Base-by-base conservation (phyloP, 345 rosid genomes). In the Combretum micranthum region DNA sequence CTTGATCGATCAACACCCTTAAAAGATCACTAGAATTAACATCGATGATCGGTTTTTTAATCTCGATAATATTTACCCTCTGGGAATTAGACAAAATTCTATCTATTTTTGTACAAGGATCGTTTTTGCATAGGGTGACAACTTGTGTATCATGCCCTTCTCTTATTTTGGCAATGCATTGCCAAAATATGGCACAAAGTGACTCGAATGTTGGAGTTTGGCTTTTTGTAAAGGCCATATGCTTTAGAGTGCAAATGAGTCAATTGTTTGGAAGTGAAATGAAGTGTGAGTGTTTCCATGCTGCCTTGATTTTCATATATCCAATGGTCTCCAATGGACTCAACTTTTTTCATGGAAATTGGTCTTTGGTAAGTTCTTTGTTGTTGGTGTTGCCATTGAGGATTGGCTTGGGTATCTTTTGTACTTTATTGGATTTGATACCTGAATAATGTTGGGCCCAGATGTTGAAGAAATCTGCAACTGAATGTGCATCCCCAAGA, bases 281-380 rank as follows among this genome's bases (percentile, higher is more conserved):
- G 66, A 64, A 84, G 66, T 17, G 75, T 69, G 60, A 79, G 65
- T 0, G 59, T 57, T n/a, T 61, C 63, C 92, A 83, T 81, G 65
- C 80, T 77, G 55, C 64, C 54, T 46, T 65, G 64, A 46, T 56
- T 67, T 57, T 81, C 57, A 44, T 67, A 57, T 44, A 69, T 50
- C 97, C 97, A 86, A 3, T 59, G 75, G 66, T 90, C 88, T 52
- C 88, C 90, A 3, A 83, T 90, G 20, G 86, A 69, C 68, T 74
- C 63, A 65, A 86, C 83, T 73, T 57, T 85, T 57, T 73, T 80
- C 2, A 78, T 20, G 1, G 87, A 79, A 20, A 48, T 44, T 47
- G 87, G 87, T 4, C 75, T 69, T 3, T 49, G 2, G 2, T 14
- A 0, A 32, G 9, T 5, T 32, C 39, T 32, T 5, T 9, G 10